phyloP scores from a whole-genome alignment of 495 filamentous ascomycete species.

The Tetracladium marchalianum region DNA sequence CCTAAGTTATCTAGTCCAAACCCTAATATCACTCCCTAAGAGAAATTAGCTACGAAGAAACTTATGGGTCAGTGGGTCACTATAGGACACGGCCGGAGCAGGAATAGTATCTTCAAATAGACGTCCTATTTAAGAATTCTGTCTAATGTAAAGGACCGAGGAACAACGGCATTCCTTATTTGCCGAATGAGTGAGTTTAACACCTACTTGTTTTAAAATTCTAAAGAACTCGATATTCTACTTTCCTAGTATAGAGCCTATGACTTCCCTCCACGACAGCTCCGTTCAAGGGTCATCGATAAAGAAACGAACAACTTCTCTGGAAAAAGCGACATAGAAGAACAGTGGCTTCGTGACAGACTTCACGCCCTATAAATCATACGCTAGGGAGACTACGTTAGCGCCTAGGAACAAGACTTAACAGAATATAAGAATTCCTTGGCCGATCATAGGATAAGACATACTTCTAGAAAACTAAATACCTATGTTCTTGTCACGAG shows the following conservation, averaged over 20 bases:
- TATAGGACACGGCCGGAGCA: conserved; percentile 2
- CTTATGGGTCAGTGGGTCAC: no score
- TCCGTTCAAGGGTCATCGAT: conserved; percentile 5
- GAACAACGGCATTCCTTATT: not conserved
- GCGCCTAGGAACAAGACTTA: no score
- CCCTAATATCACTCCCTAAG: conserved; percentile 9
- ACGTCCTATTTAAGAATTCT: conserved; percentile 6
- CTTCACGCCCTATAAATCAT: no score
- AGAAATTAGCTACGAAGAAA: conserved; percentile 1
- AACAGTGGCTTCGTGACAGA: no score
- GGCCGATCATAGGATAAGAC: no score
- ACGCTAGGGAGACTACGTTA: no score
- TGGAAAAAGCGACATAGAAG: conserved; percentile 4
- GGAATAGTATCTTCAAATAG: conserved; percentile 9
- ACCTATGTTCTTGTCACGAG: no score
- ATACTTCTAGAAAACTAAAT: no score
- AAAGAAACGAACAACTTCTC: conserved; percentile 8
- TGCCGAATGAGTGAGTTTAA: conserved; percentile 6
- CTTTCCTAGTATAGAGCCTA: conserved; percentile 10
- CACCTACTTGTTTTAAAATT: conserved; percentile 1
- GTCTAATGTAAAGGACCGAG: conserved; percentile 1
- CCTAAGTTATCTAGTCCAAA: conserved; percentile 1
- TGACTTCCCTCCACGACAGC: conserved; percentile 11
- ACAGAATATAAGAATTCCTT: no score
- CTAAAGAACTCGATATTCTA: conserved; percentile 3